Conservation (phyloP, 345 rosid genomes). For the Diplotaxis tenuifolia region DNA sequence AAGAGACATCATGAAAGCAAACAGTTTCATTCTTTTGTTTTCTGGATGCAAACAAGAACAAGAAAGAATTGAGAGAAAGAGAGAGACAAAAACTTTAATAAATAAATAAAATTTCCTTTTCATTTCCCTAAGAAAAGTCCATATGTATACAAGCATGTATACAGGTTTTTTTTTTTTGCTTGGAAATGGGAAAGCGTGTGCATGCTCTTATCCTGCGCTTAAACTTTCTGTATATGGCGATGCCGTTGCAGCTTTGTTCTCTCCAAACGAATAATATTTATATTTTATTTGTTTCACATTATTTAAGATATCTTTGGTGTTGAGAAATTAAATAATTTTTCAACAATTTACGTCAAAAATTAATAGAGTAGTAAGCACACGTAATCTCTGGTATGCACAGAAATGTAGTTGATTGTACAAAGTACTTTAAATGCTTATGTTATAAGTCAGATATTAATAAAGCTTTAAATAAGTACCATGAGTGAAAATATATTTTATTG, state of each 20-base stretch:
- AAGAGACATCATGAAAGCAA: constrained; percentile 32
- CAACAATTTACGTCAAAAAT: background rate
- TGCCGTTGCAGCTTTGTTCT: constrained; percentile 84
- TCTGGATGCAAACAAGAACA: constrained; percentile 36
- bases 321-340: background rate
- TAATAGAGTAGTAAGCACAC: background rate
- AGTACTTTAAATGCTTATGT: background rate
- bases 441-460: background rate
- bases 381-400: background rate
- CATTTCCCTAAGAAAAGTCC: background rate
- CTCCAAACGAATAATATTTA: background rate
- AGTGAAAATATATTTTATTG: background rate
- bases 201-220: constrained; percentile 64
- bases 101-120: background rate
- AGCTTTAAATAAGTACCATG: background rate
- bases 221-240: constrained; percentile 62
- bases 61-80: constrained; percentile 22
- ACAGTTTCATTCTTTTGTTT: constrained; percentile 28
- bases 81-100: constrained; percentile 9
- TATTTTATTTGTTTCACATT: background rate
- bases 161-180: constrained; percentile 32
- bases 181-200: constrained; percentile 57
- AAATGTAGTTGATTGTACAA: background rate
- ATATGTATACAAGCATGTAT: constrained; percentile 17
- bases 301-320: background rate